A percentile compares a stretch with the other conserved stretches of the same genome.
These are phyloP conservation scores for Pontederia crassipes DNA, from an alignment of 176 grass and related monocot genomes.

Conservation along the genomic window DNA sequence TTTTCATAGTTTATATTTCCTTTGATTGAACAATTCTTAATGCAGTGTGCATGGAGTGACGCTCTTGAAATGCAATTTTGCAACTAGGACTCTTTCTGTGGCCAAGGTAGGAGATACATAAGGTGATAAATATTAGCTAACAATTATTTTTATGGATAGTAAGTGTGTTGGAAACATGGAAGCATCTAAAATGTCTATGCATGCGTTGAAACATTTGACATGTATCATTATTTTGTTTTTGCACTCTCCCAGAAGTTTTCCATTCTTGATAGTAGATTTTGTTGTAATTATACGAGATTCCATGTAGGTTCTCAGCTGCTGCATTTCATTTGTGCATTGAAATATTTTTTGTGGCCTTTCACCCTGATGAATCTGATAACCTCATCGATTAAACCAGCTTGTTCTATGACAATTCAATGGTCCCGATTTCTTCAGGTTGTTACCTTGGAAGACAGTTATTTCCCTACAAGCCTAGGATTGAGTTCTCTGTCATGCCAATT, in stretches of 20 bases:
- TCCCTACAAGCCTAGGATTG: conserved; percentile 64
- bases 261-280: too few species aligned
- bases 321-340: too few species aligned
- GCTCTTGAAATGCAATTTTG: conserved; percentile 59
- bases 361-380: too few species aligned
- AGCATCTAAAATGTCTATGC: too few species aligned
- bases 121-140: background rate
- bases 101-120: conserved; percentile 36
- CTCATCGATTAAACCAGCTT: background rate
- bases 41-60: conserved; percentile 69
- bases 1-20: background rate
- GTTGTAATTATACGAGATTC: too few species aligned
- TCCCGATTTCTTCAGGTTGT: conserved; percentile 33
- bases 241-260: too few species aligned
- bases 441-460: conserved; percentile 51
- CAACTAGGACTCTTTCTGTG: conserved; percentile 46
- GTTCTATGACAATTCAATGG: background rate
- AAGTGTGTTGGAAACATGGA: background rate
- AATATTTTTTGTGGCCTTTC: too few species aligned
- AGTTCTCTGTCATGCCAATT: conserved; percentile 30
- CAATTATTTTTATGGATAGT: background rate
- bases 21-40: conserved; percentile 2
- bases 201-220: too few species aligned
- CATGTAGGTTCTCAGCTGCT: too few species aligned
- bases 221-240: too few species aligned